A percentile compares a stretch with the other conserved stretches of the same genome.
Conservation (phyloP, 345 rosid genomes). For the Boechera divaricarpa region DNA sequence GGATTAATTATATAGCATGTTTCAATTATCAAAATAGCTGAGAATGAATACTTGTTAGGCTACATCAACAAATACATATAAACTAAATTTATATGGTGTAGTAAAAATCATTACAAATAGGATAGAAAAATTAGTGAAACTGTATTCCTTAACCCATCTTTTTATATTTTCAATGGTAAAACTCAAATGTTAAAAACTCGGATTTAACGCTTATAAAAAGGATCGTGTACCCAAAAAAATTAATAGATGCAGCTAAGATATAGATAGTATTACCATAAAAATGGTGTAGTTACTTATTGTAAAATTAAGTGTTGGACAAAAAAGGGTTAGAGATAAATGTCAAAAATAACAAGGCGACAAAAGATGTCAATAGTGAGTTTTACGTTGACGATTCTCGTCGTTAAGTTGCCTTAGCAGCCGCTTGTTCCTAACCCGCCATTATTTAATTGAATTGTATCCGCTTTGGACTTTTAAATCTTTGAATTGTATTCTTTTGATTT, state of each 20-base stretch:
- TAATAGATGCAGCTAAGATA: no score
- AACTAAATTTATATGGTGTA: no score
- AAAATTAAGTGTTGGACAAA: not conserved
- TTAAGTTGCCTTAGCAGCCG: conserved; percentile 13
- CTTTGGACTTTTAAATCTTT: not conserved
- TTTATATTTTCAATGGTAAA: no score
- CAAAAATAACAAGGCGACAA: not conserved
- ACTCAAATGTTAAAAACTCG: no score
- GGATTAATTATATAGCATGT: not conserved
- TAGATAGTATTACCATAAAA: no score
- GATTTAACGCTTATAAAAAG: no score
- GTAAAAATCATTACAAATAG: not conserved
- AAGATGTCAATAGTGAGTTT: not conserved
- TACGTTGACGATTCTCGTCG: conserved; percentile 19
- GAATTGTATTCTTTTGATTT: not conserved
- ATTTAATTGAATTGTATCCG: conserved; percentile 22
- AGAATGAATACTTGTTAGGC: no score
- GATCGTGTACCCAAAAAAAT: no score
- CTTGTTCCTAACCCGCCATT: conserved; percentile 1
- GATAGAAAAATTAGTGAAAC: not conserved
- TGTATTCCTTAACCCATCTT: not conserved
- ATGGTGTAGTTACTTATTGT: no score
- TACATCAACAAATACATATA: no score
- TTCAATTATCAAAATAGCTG: no score
- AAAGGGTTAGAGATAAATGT: not conserved